Percentiles rank a stretch among this genome's conserved stretches.
Conservation (phyloP, 768 basidiomycete species). For the Mycena chlorophos region DNA sequence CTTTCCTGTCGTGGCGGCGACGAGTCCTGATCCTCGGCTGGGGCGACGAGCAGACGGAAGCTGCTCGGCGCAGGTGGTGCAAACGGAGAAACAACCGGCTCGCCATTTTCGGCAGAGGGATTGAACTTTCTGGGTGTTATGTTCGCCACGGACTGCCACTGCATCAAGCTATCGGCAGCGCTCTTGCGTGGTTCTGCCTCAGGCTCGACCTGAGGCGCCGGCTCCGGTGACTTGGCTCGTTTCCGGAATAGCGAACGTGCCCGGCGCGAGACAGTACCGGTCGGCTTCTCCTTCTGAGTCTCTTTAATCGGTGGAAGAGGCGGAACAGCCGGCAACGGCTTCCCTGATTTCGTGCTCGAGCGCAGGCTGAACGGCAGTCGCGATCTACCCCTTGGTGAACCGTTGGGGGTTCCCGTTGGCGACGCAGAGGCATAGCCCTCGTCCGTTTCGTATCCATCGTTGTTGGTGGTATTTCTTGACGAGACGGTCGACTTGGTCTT, state of each 20-base stretch:
- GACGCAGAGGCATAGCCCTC: slow-evolving; percentile 16
- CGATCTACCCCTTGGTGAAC: slow-evolving; percentile 6
- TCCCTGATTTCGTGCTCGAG: background rate
- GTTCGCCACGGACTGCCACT: slow-evolving; percentile 16
- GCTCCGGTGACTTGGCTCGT: slow-evolving; percentile 2
- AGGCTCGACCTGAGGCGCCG: no score
- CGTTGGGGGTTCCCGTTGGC: slow-evolving; percentile 49
- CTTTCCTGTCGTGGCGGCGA: background rate
- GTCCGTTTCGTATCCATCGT: slow-evolving; percentile 17
- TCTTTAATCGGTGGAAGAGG: no score
- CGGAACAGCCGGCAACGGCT: slow-evolving; percentile 13
- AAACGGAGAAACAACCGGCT: background rate
- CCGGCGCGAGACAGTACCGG: background rate
- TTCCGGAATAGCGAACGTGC: slow-evolving; percentile 15
- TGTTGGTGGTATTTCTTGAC: background rate
- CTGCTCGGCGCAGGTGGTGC: slow-evolving; percentile 12
- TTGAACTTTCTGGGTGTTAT: slow-evolving; percentile 15
- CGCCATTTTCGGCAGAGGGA: slow-evolving; percentile 18
- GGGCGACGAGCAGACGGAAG: background rate
- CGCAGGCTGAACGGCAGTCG: slow-evolving; percentile 12
- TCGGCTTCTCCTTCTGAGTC: no score
- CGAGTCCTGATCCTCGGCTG: background rate
- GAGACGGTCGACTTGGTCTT: slow-evolving; percentile 4
- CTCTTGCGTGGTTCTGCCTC: background rate
- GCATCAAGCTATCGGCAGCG: slow-evolving; percentile 1